Evolutionary conservation across 805 yeast genomes (phyloP), one percentile per base, ranked within the genome.

Genomic region (Saturnispora zaruensis): DNA sequence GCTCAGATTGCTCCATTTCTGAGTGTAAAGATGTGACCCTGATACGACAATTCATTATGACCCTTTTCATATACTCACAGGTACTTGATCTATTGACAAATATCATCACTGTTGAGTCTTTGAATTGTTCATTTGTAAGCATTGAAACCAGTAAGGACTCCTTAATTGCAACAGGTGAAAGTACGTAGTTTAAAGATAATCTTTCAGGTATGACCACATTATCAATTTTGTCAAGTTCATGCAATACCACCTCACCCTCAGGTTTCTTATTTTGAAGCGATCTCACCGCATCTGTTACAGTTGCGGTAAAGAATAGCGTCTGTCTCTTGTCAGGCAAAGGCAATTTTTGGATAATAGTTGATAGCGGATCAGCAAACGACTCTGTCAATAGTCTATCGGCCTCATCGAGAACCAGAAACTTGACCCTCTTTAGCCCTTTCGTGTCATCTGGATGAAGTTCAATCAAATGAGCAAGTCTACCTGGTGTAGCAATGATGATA

Each of bases 401-500:
- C 70, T 91, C 99, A 73, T 93, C 99, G 2, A 93, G 70, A 2
- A 93, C 98, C 48, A 93, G 70, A 61, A 74, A 93, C 62, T 83
- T 82, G 16, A 85, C 83, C 57, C 95, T 74, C 57, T 82, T 79
- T 45, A 93, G 70, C 0, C 96, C 96, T 36, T 78, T 72, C 0
- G 84, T 73, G 4, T 95, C 86, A 53, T 93, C 97, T 51, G 85
- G 95, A 16, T 96, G 96, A 63, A 93, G 85, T 59, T 82, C 79
- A 53, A 83, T 66, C 18, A 93, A 82, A 66, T 91, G 97, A 0
- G 98, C 98, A 53, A 93, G 69, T 61, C 99, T 75, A 14, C 99
- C 99, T 0, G 99, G 99, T 0, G 99, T 93, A 2, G 99, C 99
- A 54, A 93, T 84, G 25, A 93, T 88, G 59, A 93, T 85, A 68